Percentiles rank a stretch among this genome's conserved stretches.
These are phyloP conservation scores for Parafenestella ontariensis DNA, from an alignment of 2,329 filamentous ascomycete genomes.

Conservation along the genomic window DNA sequence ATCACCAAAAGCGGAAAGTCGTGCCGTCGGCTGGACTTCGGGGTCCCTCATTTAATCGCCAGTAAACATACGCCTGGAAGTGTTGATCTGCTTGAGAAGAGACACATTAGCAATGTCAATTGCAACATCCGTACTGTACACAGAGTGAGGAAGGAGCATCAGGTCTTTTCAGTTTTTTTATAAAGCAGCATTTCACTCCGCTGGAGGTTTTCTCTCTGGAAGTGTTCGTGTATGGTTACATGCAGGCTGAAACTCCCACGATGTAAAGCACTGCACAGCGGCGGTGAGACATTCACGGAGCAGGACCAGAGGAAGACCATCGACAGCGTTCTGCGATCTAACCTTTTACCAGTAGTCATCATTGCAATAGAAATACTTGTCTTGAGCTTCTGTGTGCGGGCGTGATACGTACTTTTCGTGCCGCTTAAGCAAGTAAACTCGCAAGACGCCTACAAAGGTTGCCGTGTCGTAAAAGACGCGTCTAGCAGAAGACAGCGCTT, in stretches of 20 bases:
- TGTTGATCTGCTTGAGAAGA: background rate
- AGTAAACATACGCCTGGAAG: background rate
- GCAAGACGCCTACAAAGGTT: background rate
- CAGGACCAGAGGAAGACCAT: slow-evolving; percentile 29
- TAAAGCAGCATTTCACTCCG: slow-evolving; percentile 34
- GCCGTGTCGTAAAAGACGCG: background rate
- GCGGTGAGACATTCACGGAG: background rate
- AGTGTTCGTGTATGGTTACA: slow-evolving; percentile 6
- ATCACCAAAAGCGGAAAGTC: background rate
- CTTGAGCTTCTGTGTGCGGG: background rate
- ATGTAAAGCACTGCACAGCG: slow-evolving; percentile 5
- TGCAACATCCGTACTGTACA: background rate
- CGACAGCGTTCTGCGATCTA: slow-evolving; percentile 29
- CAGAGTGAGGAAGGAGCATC: slow-evolving; percentile 7
- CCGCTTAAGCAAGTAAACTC: no score
- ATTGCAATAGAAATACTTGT: slow-evolving; percentile 4
- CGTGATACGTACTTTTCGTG: slow-evolving; percentile 8
- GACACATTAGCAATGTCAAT: background rate
- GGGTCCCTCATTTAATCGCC: background rate
- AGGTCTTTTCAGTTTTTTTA: slow-evolving; percentile 29
- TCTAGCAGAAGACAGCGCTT: background rate
- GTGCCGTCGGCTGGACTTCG: background rate
- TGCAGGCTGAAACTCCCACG: slow-evolving; percentile 4
- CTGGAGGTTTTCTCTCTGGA: slow-evolving; percentile 31
- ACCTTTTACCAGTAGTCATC: slow-evolving; percentile 47